A percentile compares a stretch with the other conserved stretches of the same genome.
Evolutionary conservation across 495 filamentous ascomycete species (phyloP).

Genomic region (Penicillium simplicissimum): DNA sequence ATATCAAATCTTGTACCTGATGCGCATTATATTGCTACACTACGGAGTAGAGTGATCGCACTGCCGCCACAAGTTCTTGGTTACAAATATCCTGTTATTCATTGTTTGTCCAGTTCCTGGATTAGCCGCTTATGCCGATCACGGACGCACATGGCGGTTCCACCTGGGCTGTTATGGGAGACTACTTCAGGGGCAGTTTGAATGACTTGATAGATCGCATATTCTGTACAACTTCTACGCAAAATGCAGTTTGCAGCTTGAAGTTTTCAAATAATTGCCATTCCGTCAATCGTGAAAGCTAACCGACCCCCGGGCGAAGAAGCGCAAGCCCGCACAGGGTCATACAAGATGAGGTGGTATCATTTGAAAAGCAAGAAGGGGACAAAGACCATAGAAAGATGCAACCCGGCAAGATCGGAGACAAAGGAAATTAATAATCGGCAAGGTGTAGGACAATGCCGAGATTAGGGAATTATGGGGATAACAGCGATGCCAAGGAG

Average conservation of each 20-base stretch:
- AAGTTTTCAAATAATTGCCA: constrained; percentile 27
- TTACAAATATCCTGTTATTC: background rate
- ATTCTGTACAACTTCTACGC: background rate
- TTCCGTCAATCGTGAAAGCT: constrained; percentile 40
- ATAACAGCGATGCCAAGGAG: constrained; percentile 31
- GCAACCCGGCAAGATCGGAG: constrained; percentile 18
- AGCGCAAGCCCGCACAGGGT: constrained; percentile 34
- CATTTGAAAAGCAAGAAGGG: constrained; percentile 33
- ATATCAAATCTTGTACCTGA: background rate
- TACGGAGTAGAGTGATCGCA: background rate
- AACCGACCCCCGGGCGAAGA: constrained; percentile 31
- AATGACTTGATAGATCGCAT: background rate
- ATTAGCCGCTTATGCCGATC: background rate
- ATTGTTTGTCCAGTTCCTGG: background rate
- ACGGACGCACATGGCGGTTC: background rate
- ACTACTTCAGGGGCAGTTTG: background rate
- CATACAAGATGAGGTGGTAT: constrained; percentile 46
- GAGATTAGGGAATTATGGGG: constrained; percentile 33
- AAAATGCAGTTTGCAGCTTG: background rate
- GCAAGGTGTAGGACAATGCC: constrained; percentile 10
- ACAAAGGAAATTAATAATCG: constrained; percentile 19
- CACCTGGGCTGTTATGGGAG: background rate
- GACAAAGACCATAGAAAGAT: constrained; percentile 14
- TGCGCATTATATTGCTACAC: background rate
- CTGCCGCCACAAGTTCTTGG: background rate